Evolutionary conservation across 2,329 filamentous ascomycete species (phyloP).

Genomic region (Fonsecaea erecta): DNA sequence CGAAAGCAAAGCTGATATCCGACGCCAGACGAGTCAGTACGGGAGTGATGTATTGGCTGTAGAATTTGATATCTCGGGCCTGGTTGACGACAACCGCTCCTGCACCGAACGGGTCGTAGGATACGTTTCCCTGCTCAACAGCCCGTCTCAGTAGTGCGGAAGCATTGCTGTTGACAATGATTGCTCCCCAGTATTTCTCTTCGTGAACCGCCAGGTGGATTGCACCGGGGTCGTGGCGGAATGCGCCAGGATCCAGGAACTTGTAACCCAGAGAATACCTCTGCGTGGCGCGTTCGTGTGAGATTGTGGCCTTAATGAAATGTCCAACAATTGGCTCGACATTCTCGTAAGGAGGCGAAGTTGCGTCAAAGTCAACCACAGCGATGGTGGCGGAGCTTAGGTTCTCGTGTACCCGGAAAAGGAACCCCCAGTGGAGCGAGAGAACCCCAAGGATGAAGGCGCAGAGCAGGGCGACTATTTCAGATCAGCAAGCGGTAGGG

Average conservation of each 20-base stretch:
- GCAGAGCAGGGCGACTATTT: conserved; percentile 56
- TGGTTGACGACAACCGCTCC: conserved; percentile 62
- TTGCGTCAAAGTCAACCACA: conserved; percentile 68
- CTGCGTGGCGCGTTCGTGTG: conserved; percentile 45
- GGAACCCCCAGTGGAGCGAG: conserved; percentile 65
- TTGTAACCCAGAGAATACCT: conserved; percentile 47
- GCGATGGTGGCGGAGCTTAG: conserved; percentile 58
- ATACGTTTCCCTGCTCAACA: conserved; percentile 58
- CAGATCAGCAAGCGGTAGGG: background rate
- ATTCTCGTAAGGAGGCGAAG: conserved; percentile 53
- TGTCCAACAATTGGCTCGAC: conserved; percentile 62
- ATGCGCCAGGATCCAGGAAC: conserved; percentile 55
- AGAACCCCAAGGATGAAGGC: conserved; percentile 61
- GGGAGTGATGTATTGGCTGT: conserved; percentile 59
- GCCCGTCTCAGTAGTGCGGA: conserved; percentile 63
- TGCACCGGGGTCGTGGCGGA: conserved; percentile 59
- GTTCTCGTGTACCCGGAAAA: conserved; percentile 58
- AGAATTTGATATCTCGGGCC: conserved; percentile 61
- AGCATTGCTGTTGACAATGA: conserved; percentile 67
- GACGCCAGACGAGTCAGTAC: conserved; percentile 54
- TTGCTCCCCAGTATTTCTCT: conserved; percentile 63
- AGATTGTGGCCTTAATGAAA: conserved; percentile 43
- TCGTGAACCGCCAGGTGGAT: conserved; percentile 66
- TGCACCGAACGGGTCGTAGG: conserved; percentile 65
- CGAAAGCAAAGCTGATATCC: conserved; percentile 55